Percentiles rank a stretch among this genome's conserved stretches.
phyloP scores from a whole-genome alignment of 2,329 filamentous ascomycete genomes.

The Daldinia sp. region DNA sequence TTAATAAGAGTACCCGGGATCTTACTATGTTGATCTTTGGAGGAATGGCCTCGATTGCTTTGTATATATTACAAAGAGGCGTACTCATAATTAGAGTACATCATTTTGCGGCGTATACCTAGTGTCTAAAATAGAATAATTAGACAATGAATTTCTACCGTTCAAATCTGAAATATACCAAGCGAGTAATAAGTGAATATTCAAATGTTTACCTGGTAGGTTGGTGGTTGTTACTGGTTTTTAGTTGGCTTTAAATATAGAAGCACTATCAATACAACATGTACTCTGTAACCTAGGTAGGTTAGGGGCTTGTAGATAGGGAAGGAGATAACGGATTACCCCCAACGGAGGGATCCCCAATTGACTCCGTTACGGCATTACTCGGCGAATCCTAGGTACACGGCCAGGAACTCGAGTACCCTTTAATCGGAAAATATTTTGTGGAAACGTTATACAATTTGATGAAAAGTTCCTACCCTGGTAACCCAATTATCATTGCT shows the following conservation, averaged over 20 bases:
- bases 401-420: not conserved
- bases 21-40: not conserved
- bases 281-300: no score
- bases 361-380: slow-evolving; percentile 20
- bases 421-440: not conserved
- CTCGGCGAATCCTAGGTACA: not conserved
- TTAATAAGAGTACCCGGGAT: not conserved
- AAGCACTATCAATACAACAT: no score
- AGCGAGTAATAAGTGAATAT: no score
- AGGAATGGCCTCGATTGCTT: slow-evolving; percentile 8
- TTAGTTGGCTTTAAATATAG: not conserved
- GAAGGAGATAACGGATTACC: slow-evolving; percentile 19
- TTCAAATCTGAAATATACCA: not conserved
- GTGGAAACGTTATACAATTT: not conserved
- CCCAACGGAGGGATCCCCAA: slow-evolving; percentile 41
- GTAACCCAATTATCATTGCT: no score
- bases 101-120: slow-evolving; percentile 13
- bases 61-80: slow-evolving; percentile 24
- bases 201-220: not conserved
- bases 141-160: not conserved
- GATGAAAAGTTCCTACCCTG: no score
- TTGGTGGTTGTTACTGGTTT: not conserved
- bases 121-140: slow-evolving; percentile 19
- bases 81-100: slow-evolving; percentile 3
- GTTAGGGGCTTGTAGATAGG: not conserved